These are phyloP conservation scores for Canna indica DNA, from an alignment of 176 grass and related monocot species.

Conservation along the genomic window DNA sequence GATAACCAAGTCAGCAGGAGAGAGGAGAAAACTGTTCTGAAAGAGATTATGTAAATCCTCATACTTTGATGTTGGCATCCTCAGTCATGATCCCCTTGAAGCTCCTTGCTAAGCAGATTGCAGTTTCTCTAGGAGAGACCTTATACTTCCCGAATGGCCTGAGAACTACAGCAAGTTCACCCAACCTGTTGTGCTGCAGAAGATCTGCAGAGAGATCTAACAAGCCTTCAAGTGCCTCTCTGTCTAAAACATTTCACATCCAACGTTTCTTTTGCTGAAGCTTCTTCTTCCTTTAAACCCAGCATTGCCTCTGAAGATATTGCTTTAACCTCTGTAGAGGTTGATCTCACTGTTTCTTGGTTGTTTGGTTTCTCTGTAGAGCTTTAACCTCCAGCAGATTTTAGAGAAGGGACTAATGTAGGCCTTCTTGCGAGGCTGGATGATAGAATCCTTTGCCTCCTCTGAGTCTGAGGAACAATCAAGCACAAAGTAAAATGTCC, in stretches of 20 bases:
- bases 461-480: constrained; percentile 30
- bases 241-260: constrained; percentile 92
- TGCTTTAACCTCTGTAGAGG: constrained; percentile 28
- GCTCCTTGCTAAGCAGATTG: constrained; percentile 96
- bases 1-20: constrained; percentile 19
- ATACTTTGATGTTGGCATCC: constrained; percentile 44
- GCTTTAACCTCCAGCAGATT: constrained; percentile 23
- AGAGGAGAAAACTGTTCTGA: constrained; percentile 9
- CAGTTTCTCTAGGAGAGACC: constrained; percentile 96
- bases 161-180: constrained; percentile 80
- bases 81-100: constrained; percentile 97
- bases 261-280: constrained; percentile 57
- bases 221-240: constrained; percentile 89
- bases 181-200: constrained; percentile 63
- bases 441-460: constrained; percentile 35
- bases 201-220: constrained; percentile 92
- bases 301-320: constrained; percentile 24
- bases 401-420: constrained; percentile 30
- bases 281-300: constrained; percentile 38
- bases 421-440: constrained; percentile 28
- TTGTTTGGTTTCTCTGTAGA: constrained; percentile 18
- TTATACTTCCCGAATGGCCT: constrained; percentile 90
- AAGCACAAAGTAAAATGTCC: too few relatives aligned
- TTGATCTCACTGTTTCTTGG: constrained; percentile 36
- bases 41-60: constrained; percentile 20